Conservation (phyloP, 2,329 filamentous ascomycete genomes). For the Trichoderma sp. region DNA sequence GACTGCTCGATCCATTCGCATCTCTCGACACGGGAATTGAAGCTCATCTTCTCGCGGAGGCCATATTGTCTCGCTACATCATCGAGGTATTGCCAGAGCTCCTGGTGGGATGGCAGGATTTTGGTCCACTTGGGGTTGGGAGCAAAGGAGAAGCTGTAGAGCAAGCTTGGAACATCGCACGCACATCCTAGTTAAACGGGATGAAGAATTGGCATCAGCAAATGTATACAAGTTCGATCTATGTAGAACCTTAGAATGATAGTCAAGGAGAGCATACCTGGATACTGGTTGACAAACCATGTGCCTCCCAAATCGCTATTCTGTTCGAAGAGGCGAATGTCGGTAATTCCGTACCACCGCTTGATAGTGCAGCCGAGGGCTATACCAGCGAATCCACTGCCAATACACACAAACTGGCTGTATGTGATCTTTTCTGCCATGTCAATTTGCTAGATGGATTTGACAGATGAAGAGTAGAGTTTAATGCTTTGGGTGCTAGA, state of each 20-base stretch:
- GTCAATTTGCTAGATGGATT: background rate
- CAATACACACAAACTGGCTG: conserved; percentile 53
- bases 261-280: conserved; percentile 42
- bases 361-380: conserved; percentile 63
- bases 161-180: conserved; percentile 61
- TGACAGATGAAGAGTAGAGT: background rate
- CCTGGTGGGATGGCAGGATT: conserved; percentile 57
- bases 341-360: conserved; percentile 59
- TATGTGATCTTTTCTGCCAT: conserved; percentile 33
- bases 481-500: background rate
- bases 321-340: conserved; percentile 64
- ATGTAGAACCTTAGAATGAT: background rate
- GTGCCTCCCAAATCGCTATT: conserved; percentile 63
- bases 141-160: conserved; percentile 65
- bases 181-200: conserved; percentile 41
- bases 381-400: conserved; percentile 65
- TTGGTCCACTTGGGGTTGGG: conserved; percentile 65
- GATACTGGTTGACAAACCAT: conserved; percentile 67
- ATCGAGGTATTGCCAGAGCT: conserved; percentile 62
- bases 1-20: conserved; percentile 46
- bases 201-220: background rate
- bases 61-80: conserved; percentile 53
- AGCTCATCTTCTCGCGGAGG: conserved; percentile 45
- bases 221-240: too few relatives aligned
- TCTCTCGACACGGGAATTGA: conserved; percentile 43